phyloP scores from a whole-genome alignment of 2,329 filamentous ascomycete genomes.

The Atkinsonella hypoxylon region DNA sequence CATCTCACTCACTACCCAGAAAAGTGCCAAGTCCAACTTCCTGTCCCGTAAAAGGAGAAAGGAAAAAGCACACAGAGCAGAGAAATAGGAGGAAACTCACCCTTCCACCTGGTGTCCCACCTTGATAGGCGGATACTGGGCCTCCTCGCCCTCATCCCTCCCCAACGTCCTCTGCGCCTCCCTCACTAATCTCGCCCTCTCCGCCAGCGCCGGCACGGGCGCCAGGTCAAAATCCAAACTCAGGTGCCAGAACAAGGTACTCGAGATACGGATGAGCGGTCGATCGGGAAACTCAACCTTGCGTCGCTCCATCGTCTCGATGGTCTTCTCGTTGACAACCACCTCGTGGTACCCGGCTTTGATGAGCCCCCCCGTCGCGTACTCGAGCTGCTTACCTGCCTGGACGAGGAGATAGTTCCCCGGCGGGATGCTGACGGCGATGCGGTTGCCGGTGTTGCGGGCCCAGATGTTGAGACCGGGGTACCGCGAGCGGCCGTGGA shows the following conservation, averaged over 20 bases:
- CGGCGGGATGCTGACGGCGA: slow-evolving; percentile 45
- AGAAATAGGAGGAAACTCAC: slow-evolving; percentile 23
- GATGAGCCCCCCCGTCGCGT: slow-evolving; percentile 47
- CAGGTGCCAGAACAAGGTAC: slow-evolving; percentile 50
- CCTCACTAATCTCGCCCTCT: slow-evolving; percentile 31
- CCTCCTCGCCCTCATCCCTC: slow-evolving; percentile 39
- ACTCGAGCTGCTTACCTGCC: slow-evolving; percentile 51
- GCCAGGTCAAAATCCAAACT: slow-evolving; percentile 42
- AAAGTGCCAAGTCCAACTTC: not conserved
- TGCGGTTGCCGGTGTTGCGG: slow-evolving; percentile 47
- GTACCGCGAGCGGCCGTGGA: slow-evolving; percentile 50
- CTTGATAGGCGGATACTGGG: slow-evolving; percentile 40
- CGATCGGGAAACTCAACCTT: slow-evolving; percentile 30
- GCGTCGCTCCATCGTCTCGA: slow-evolving; percentile 33
- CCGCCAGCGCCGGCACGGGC: slow-evolving; percentile 36
- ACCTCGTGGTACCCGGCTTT: slow-evolving; percentile 53
- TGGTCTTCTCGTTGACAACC: slow-evolving; percentile 41
- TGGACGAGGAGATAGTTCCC: slow-evolving; percentile 49
- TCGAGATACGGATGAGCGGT: slow-evolving; percentile 45
- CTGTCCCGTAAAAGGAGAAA: not conserved
- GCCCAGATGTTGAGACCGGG: slow-evolving; percentile 52
- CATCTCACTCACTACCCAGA: not conserved
- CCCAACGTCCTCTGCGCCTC: slow-evolving; percentile 36
- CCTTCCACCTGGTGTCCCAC: slow-evolving; percentile 47
- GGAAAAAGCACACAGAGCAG: not conserved